phyloP scores from a whole-genome alignment of 1,284 basidiomycete species.

The Sporisorium sorghi region DNA sequence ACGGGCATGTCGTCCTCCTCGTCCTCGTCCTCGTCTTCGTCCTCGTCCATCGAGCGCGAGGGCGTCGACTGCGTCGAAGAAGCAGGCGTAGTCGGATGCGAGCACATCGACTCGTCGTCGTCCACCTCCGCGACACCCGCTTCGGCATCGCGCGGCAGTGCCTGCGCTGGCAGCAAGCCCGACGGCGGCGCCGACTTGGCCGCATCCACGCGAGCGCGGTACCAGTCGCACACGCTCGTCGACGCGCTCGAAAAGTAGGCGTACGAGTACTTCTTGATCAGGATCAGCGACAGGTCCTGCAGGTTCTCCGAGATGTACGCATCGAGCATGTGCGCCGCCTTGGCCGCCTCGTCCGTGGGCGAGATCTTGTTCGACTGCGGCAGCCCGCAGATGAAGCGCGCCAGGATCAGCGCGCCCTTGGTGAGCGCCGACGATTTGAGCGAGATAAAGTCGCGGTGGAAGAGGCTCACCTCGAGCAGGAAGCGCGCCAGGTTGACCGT shows the following conservation, averaged over 20 bases:
- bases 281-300: slow-evolving; percentile 88
- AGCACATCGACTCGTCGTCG: slow-evolving; percentile 62
- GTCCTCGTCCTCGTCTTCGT: slow-evolving; percentile 68
- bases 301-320: slow-evolving; percentile 83
- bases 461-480: slow-evolving; percentile 97
- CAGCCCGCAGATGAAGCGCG: slow-evolving; percentile 78
- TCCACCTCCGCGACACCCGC: slow-evolving; percentile 41
- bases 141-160: slow-evolving; percentile 32
- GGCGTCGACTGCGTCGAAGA: slow-evolving; percentile 66
- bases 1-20: slow-evolving; percentile 67
- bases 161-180: slow-evolving; percentile 52
- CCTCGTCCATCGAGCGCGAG: slow-evolving; percentile 62
- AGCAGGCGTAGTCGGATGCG: slow-evolving; percentile 56
- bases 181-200: slow-evolving; percentile 32
- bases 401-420: slow-evolving; percentile 85
- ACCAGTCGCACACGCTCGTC: slow-evolving; percentile 89
- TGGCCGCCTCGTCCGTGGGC: slow-evolving; percentile 40
- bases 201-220: slow-evolving; percentile 70
- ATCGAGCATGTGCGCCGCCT: slow-evolving; percentile 81
- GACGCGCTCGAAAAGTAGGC: slow-evolving; percentile 94
- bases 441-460: slow-evolving; percentile 93
- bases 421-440: slow-evolving; percentile 88
- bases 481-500: slow-evolving; percentile 95
- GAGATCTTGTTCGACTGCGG: slow-evolving; percentile 36
- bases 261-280: slow-evolving; percentile 97